Base-by-base conservation (phyloP, 2,329 filamentous ascomycete species). In the Arthroderma sp. region DNA sequence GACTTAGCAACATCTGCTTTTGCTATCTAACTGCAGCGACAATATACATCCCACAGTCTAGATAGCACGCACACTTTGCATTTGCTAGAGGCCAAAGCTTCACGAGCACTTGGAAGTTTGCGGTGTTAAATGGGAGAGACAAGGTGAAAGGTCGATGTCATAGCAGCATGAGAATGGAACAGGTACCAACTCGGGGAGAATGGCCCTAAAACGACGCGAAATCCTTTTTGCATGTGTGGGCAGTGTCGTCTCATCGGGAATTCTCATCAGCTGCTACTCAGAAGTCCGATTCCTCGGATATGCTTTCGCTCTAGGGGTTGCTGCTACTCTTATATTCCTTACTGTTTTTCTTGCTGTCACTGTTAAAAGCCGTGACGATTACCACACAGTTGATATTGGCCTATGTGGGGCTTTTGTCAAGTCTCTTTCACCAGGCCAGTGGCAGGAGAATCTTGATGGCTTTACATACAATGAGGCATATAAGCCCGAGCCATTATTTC, bases 201-300 rank as follows among this genome's bases (percentile, higher is more conserved):
- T 72, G 68, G 62, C 60, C 60, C 58, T 69, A 55, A 61, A 60
- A 53, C 61, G 55, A 55, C 65, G 63, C 52, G 61, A 71, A 55
- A 51, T 69, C 43, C 49, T 65, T 44, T 49, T 70, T 47, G 63
- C 67, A 44, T 58, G 62, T 49, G 53, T 63, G 45, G 60, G 56
- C 48, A 62, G 57, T 29, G 69, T 94, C 65, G 71, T 95, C 61
- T 81, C 85, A 61, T 96, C 89, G 89, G 84, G 85, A 50, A 81
- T 88, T 62, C 75, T 82, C 48, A 81, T 85, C 53, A 80, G 83
- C 68, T 93, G 83, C 80, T 71, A 87, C 56, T 87, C 89, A 29
- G 69, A 79, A 48, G 70, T 96, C 53, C 85, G 86, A 62, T 94
- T 84, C 74, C 73, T 85, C 36, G 85, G 83, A 56, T 84, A 94